Evolutionary conservation across 164 flowering plant species (phyloP), one percentile per base, ranked within the genome.

Genomic region (Vitis amurensis): DNA sequence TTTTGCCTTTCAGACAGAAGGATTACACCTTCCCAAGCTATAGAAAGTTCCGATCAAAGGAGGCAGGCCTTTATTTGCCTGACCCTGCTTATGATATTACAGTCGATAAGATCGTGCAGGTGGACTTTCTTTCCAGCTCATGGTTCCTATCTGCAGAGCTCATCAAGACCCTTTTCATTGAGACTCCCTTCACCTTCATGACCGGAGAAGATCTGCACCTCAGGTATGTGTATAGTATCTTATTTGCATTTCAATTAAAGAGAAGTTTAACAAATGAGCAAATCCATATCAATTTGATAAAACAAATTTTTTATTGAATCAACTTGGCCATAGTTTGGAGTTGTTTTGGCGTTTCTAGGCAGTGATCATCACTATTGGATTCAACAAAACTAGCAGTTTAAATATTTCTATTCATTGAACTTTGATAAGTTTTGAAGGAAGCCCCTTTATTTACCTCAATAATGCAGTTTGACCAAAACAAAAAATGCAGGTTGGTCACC

Each of bases 161-260:
- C 57, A 94, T 95, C 6, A 91, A 89, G 76, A 85, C 96, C 2
- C 90, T 95, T 61, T 95, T 95, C 80, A 87, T 84, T 16, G 98
- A 95, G 73, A 78, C 89, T 0, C 99, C 99, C 9, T 83, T 86
- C 83, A 95, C 99, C 47, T 95, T 93, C 84, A 79, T 77, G 81
- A 95, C 98, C 2, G 99, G 99, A 0, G 99, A 95, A 84, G 98
- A 95, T 86, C 86, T 95, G 37, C 99, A 95, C 73, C 91, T 95
- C 57, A 95, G 99, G 99, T 95, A 85, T 4, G 70, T 67, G 1
- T 50, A 53, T n/a, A 1, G 47, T n/a, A 47, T 64, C 55, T 9
- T 59, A 0, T 66, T 8, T 17, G 11, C 27, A 4, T 69, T 50
- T 23, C 11, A 10, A 56, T 17, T 56, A 16, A 56, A 9, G 27